Base-by-base conservation (phyloP, 2,329 filamentous ascomycete species). In the Rhytidhysteron rufulum region DNA sequence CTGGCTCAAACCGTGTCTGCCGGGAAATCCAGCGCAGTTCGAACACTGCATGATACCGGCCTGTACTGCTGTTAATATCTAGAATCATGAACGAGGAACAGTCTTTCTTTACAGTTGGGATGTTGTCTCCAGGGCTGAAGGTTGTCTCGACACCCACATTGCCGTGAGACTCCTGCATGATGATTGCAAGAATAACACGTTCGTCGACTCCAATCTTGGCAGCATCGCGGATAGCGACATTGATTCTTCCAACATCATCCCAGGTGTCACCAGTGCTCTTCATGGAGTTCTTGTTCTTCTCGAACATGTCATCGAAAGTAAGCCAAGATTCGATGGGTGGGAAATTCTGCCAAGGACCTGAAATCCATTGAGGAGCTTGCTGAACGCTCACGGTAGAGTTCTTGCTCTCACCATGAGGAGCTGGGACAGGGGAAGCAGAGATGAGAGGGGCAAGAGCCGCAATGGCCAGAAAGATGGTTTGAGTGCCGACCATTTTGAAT, bases 151-250 rank as follows among this genome's bases (percentile, higher is more conserved):
- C 47, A 31, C 45, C 45, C 6, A 50, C 45, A 34, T 50, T 30
- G 6, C 47, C 47, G 20, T 45, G 40, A 22, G 37, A 43, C 33
- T 50, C 47, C 37, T 50, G 47, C 47, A 50, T 50, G 18, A 50
- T 50, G 1, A 48, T 48, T 13, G 21, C 40, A n/a, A 50, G 34
- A 25, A 50, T 50, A 20, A 50, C 38, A 6, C 47, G 38, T 25
- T 47, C 40, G 27, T 48, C 45, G 9, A 45, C 40, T 11, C 42
- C 40, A 16, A 44, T 27, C 24, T 43, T 37, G 4, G 47, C 45
- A 24, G 31, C 35, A 9, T 35, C 16, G 3, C 34, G 22, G 31
- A 50, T 48, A 17, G 47, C 45, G 10, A 21, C 29, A n/a, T 41
- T 34, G 36, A 48, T 48, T 4, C 39, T 19, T 27, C 27, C 33